phyloP scores from a whole-genome alignment of 2,329 filamentous ascomycete genomes.

The Chaetomium strumarium region DNA sequence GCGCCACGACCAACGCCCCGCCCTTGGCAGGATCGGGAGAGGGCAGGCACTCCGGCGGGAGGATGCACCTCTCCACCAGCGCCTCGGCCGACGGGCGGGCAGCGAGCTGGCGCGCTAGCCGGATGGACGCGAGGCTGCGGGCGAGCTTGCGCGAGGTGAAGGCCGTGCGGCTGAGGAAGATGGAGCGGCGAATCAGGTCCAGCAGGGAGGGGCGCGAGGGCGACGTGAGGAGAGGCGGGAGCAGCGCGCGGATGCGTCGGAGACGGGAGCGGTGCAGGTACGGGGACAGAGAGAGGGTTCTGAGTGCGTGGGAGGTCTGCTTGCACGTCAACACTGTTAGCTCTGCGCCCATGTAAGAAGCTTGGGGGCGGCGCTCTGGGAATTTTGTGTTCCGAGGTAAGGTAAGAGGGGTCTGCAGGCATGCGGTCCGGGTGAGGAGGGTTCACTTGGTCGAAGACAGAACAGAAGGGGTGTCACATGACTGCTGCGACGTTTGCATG shows the following conservation, averaged over 20 bases:
- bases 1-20: constrained; percentile 42
- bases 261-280: constrained; percentile 59
- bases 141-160: constrained; percentile 58
- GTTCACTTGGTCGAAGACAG: too few species aligned
- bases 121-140: constrained; percentile 59
- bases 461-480: too few species aligned
- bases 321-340: neutral
- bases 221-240: constrained; percentile 51
- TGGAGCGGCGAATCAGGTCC: constrained; percentile 57
- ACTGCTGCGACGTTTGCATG: too few species aligned
- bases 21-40: constrained; percentile 1
- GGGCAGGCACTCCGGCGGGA: constrained; percentile 59
- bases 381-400: too few species aligned
- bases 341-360: too few species aligned
- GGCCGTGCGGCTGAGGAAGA: constrained; percentile 62
- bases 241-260: constrained; percentile 46
- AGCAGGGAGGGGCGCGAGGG: constrained; percentile 53
- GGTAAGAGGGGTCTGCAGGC: neutral
- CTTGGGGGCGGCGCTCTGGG: too few species aligned
- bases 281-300: constrained; percentile 57
- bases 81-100: constrained; percentile 53
- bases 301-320: constrained; percentile 57
- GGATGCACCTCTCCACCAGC: constrained; percentile 57
- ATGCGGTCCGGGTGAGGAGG: neutral
- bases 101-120: constrained; percentile 55